phyloP scores from a whole-genome alignment of 306 rosid species.

The Rosa multiflora region DNA sequence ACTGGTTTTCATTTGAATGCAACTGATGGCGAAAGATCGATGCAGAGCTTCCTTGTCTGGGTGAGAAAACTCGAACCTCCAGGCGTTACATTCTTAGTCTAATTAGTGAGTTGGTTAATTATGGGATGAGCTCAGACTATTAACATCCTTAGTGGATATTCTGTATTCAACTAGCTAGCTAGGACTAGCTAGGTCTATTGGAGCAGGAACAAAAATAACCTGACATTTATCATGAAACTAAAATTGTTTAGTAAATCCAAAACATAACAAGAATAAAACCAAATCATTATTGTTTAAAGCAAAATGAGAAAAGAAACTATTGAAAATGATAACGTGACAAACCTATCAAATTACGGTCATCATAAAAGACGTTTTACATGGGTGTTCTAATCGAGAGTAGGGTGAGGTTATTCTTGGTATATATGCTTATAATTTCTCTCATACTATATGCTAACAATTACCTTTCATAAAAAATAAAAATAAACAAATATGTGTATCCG shows the following conservation, averaged over 20 bases:
- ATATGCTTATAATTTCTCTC: background rate
- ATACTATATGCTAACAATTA: background rate
- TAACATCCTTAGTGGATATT: background rate
- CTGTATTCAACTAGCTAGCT: background rate
- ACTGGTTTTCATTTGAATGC: background rate
- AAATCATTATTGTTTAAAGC: background rate
- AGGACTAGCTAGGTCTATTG: background rate
- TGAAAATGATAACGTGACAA: background rate
- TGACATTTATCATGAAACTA: background rate
- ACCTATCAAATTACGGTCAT: background rate
- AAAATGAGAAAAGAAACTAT: background rate
- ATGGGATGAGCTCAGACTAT: background rate
- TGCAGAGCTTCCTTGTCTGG: background rate
- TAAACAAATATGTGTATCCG: no score
- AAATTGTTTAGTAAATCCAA: background rate
- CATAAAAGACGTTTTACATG: background rate
- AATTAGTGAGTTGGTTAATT: background rate
- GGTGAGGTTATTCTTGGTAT: background rate
- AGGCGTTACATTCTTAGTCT: background rate
- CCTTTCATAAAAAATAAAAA: background rate
- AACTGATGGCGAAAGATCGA: background rate
- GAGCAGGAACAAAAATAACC: background rate
- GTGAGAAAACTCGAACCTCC: background rate
- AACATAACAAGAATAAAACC: background rate
- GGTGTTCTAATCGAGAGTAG: background rate